phyloP scores from a whole-genome alignment of 331 rosid species.

The Acacia concinna region DNA sequence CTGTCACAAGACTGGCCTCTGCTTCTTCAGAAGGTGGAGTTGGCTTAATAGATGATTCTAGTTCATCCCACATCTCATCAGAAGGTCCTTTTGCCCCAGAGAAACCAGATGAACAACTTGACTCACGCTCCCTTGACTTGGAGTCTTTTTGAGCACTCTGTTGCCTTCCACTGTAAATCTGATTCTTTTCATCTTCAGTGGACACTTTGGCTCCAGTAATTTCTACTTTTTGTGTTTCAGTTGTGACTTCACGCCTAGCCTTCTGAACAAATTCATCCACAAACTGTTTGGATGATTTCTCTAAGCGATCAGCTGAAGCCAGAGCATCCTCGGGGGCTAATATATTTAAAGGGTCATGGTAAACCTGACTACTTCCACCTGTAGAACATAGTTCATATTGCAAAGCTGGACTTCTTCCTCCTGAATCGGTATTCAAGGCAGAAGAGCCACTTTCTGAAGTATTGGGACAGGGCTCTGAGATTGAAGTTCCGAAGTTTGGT shows the following conservation, averaged over 20 bases:
- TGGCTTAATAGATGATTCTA: conserved; percentile 45
- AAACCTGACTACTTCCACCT: conserved; percentile 41
- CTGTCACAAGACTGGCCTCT: conserved; percentile 43
- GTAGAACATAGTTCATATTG: conserved; percentile 38
- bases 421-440: conserved; percentile 38
- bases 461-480: conserved; percentile 42
- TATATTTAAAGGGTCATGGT: conserved; percentile 36
- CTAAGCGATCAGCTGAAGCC: conserved; percentile 65
- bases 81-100: conserved; percentile 76
- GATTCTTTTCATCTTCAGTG: conserved; percentile 41
- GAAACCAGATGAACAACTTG: conserved; percentile 53
- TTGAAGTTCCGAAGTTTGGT: conserved; percentile 31
- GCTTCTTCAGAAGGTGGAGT: conserved; percentile 45
- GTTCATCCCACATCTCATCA: conserved; percentile 78
- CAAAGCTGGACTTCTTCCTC: conserved; percentile 41
- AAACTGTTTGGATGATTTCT: conserved; percentile 64
- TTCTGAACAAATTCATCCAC: conserved; percentile 64
- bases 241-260: conserved; percentile 52
- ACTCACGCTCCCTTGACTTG: conserved; percentile 43
- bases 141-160: conserved; percentile 39
- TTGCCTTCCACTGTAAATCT: conserved; percentile 30
- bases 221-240: conserved; percentile 48
- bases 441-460: conserved; percentile 54
- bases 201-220: conserved; percentile 37
- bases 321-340: conserved; percentile 61